phyloP scores from a whole-genome alignment of 306 rosid species.

The Acacia acuminata region DNA sequence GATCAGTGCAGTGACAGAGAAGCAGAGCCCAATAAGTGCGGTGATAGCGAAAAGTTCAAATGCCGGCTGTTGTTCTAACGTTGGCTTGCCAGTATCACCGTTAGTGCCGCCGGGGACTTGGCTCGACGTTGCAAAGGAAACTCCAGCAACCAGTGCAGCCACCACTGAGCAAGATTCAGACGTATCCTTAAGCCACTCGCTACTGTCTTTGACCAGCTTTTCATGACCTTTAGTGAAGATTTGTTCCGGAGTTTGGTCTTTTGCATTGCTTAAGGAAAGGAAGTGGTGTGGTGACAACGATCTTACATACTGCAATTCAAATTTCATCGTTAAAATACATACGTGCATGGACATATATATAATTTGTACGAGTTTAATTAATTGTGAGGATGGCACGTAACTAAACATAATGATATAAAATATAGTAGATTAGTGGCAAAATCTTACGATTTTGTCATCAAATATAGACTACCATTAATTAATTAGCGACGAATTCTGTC shows the following conservation, averaged over 20 bases:
- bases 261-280: neutral
- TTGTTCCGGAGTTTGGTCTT: neutral
- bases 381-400: no score
- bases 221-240: slow-evolving; percentile 9
- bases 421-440: no score
- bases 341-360: neutral
- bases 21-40: slow-evolving; percentile 48
- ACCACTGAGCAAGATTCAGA: slow-evolving; percentile 26
- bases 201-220: neutral
- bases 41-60: slow-evolving; percentile 46
- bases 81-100: slow-evolving; percentile 20
- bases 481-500: no score
- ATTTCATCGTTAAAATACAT: neutral
- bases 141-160: slow-evolving; percentile 26
- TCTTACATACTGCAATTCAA: slow-evolving; percentile 14
- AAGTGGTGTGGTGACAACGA: neutral
- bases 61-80: slow-evolving; percentile 28
- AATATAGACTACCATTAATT: no score
- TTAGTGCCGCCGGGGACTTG: slow-evolving; percentile 30
- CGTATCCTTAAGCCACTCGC: slow-evolving; percentile 22
- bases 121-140: slow-evolving; percentile 23
- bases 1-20: slow-evolving; percentile 48
- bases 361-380: no score
- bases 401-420: no score
- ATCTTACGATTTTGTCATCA: no score